Conservation (phyloP, 129 eudicot species). For the Arctium lappa region DNA sequence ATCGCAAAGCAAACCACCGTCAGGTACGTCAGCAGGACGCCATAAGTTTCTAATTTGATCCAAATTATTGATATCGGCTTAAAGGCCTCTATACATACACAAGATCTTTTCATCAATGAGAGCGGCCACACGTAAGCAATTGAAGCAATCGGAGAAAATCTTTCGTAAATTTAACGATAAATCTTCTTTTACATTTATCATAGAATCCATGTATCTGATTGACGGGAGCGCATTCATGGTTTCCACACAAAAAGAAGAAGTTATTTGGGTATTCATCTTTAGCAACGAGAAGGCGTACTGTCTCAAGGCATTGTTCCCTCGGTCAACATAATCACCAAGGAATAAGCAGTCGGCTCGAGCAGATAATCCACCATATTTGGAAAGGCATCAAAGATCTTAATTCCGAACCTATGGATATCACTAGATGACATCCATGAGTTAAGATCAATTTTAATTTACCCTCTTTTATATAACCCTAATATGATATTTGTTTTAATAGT, state of each 20-base stretch:
- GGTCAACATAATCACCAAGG: constrained; percentile 52
- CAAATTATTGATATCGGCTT: constrained; percentile 26
- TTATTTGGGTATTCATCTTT: constrained; percentile 40
- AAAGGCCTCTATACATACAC: constrained; percentile 39
- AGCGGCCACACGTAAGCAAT: constrained; percentile 40
- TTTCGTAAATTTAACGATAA: constrained; percentile 41
- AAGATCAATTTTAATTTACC: too few species aligned
- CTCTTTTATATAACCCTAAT: too few species aligned
- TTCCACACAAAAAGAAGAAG: constrained; percentile 42
- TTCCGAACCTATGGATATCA: constrained; percentile 38
- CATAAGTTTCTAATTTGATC: constrained; percentile 27
- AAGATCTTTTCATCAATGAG: constrained; percentile 34
- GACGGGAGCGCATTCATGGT: constrained; percentile 42
- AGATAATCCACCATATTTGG: constrained; percentile 55
- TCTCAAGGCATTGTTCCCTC: constrained; percentile 56
- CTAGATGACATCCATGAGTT: constrained; percentile 14
- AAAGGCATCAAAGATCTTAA: neutral
- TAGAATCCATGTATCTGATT: constrained; percentile 44
- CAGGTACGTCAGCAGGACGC: neutral
- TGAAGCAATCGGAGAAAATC: constrained; percentile 39
- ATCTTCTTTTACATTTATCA: constrained; percentile 46
- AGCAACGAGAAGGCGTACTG: constrained; percentile 46
- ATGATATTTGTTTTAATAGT: too few species aligned
- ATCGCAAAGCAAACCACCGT: constrained; percentile 6
- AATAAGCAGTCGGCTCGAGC: constrained; percentile 48